phyloP scores from a whole-genome alignment of 129 eudicot species.

The Gnaphalium uliginosum region DNA sequence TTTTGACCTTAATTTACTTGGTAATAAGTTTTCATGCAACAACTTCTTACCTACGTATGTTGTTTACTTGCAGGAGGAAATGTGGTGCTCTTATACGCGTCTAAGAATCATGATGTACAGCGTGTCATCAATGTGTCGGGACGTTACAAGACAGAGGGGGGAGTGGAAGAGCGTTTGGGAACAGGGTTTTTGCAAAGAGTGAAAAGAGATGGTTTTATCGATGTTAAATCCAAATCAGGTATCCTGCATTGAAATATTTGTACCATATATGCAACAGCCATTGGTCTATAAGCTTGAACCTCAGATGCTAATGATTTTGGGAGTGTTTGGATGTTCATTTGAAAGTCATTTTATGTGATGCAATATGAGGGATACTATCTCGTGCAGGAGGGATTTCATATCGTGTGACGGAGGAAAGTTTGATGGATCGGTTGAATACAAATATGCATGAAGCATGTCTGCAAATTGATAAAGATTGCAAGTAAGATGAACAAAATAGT shows the following conservation, averaged over 20 bases:
- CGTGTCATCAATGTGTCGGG: slow-evolving; percentile 67
- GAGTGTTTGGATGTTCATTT: neutral
- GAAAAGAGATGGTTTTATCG: slow-evolving; percentile 64
- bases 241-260: slow-evolving; percentile 11
- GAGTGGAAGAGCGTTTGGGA: slow-evolving; percentile 69
- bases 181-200: slow-evolving; percentile 52
- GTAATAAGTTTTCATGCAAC: neutral
- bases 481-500: slow-evolving; percentile 34
- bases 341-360: neutral
- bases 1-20: neutral
- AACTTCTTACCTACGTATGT: neutral
- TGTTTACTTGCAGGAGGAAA: slow-evolving; percentile 59
- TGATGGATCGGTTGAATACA: slow-evolving; percentile 78
- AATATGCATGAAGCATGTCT: slow-evolving; percentile 74
- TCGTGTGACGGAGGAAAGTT: slow-evolving; percentile 71
- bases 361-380: neutral
- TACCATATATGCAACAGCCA: neutral
- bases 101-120: slow-evolving; percentile 66
- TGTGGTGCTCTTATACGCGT: slow-evolving; percentile 68
- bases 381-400: slow-evolving; percentile 53
- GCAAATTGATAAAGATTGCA: slow-evolving; percentile 69
- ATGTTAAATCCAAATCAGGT: slow-evolving; percentile 52
- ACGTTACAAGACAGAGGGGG: slow-evolving; percentile 58
- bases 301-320: neutral
- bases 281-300: neutral